phyloP scores from a whole-genome alignment of 768 basidiomycete species.

The Phaeolepiota aurea region DNA sequence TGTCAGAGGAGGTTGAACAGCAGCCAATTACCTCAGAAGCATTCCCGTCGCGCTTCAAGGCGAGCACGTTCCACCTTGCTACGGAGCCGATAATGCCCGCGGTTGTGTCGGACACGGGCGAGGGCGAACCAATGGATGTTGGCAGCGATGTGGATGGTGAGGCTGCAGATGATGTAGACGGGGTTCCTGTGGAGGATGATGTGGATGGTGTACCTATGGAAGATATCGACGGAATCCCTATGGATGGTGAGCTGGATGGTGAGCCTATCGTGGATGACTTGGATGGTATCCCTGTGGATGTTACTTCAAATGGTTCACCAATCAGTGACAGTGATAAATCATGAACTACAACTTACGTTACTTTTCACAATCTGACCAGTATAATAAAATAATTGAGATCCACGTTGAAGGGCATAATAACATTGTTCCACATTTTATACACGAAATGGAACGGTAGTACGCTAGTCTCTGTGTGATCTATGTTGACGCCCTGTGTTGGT shows the following conservation, averaged over 20 bases:
- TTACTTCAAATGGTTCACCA: too few relatives aligned
- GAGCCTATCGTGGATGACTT: slow-evolving; percentile 30
- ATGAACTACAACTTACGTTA: too few relatives aligned
- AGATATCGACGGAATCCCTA: slow-evolving; percentile 28
- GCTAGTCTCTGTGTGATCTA: slow-evolving; percentile 28
- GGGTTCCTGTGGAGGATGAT: slow-evolving; percentile 28
- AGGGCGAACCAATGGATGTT: slow-evolving; percentile 29
- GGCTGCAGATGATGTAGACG: slow-evolving; percentile 43
- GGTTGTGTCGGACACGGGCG: slow-evolving; percentile 21
- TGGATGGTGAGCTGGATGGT: slow-evolving; percentile 28
- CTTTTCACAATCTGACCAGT: too few relatives aligned
- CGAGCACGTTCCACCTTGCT: slow-evolving; percentile 71
- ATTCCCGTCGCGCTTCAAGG: slow-evolving; percentile 62
- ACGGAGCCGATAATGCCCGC: slow-evolving; percentile 23
- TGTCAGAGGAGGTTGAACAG: slow-evolving; percentile 18
- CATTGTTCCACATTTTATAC: background rate
- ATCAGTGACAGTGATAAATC: too few relatives aligned
- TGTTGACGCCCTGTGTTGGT: slow-evolving; percentile 28
- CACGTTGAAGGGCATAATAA: too few relatives aligned
- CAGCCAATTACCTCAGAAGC: slow-evolving; percentile 18
- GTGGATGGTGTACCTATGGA: slow-evolving; percentile 20
- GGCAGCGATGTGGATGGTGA: slow-evolving; percentile 22
- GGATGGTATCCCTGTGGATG: slow-evolving; percentile 30
- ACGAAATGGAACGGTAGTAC: background rate
- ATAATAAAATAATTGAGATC: background rate